phyloP scores from a whole-genome alignment of 208 protist genomes.

The Trichomonas vaginalis region DNA sequence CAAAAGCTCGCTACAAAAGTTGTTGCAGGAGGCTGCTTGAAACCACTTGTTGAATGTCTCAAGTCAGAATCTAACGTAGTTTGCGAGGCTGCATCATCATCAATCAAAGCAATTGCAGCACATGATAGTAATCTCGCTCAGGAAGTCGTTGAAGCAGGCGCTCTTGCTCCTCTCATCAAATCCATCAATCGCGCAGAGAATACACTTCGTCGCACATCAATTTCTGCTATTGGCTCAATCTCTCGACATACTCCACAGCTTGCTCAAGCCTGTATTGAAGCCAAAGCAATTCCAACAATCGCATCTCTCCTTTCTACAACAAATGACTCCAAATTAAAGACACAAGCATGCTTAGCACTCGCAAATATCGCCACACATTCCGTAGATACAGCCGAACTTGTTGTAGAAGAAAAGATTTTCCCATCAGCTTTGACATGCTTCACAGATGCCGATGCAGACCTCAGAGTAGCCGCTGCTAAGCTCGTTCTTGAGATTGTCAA shows the following conservation, averaged over 20 bases:
- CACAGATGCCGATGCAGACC: constrained; percentile 74
- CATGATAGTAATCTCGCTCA: background rate
- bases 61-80: background rate
- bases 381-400: constrained; percentile 58
- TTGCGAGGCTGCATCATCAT: background rate
- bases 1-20: background rate
- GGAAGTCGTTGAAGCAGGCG: background rate
- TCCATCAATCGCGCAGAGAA: background rate
- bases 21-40: background rate
- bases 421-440: constrained; percentile 72
- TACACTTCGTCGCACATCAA: background rate
- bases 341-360: constrained; percentile 82
- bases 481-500: constrained; percentile 89
- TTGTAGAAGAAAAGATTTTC: constrained; percentile 91
- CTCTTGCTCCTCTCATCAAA: background rate
- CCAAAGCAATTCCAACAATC: constrained; percentile 74
- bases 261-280: constrained; percentile 83
- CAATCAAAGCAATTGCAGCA: background rate
- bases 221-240: constrained; percentile 39
- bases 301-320: constrained; percentile 86
- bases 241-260: constrained; percentile 80
- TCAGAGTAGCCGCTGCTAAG: constrained; percentile 83
- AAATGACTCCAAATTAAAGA: constrained; percentile 78
- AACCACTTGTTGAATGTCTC: background rate
- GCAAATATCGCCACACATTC: constrained; percentile 88